These are phyloP conservation scores for Hebeloma cylindrosporum DNA, from an alignment of 768 basidiomycete genomes.

Conservation along the genomic window DNA sequence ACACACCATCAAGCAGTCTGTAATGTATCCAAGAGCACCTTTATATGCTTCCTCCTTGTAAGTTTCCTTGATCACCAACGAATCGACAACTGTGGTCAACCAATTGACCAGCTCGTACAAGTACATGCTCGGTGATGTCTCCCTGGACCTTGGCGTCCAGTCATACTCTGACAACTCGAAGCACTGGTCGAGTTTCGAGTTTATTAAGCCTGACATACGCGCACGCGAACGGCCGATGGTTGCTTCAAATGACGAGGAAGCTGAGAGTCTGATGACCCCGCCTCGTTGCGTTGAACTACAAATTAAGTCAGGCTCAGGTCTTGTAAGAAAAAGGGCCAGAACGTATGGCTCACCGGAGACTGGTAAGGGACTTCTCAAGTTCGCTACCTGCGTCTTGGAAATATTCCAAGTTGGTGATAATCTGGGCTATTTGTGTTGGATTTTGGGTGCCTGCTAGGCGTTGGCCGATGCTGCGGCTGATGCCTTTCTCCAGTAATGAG, in stretches of 20 bases:
- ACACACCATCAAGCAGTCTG: conserved; percentile 84
- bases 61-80: conserved; percentile 73
- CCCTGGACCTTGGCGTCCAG: conserved; percentile 76
- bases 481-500: conserved; percentile 70
- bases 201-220: conserved; percentile 81
- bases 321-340: background rate
- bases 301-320: background rate
- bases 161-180: conserved; percentile 95
- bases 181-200: conserved; percentile 92
- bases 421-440: conserved; percentile 89
- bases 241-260: conserved; percentile 61
- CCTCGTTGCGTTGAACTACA: conserved; percentile 79
- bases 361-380: conserved; percentile 81
- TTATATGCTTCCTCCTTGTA: conserved; percentile 91
- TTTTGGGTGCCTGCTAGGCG: conserved; percentile 75
- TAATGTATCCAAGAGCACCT: conserved; percentile 85
- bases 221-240: conserved; percentile 68
- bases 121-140: conserved; percentile 87
- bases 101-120: conserved; percentile 94
- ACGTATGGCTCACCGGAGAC: conserved; percentile 59
- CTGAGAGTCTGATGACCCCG: conserved; percentile 71
- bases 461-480: conserved; percentile 73
- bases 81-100: conserved; percentile 95
- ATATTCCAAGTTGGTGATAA: conserved; percentile 90
- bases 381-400: conserved; percentile 84